Percentiles rank a stretch among this genome's conserved stretches.
Conservation (phyloP, 2,329 filamentous ascomycete genomes). For the Fonsecaea erecta region DNA sequence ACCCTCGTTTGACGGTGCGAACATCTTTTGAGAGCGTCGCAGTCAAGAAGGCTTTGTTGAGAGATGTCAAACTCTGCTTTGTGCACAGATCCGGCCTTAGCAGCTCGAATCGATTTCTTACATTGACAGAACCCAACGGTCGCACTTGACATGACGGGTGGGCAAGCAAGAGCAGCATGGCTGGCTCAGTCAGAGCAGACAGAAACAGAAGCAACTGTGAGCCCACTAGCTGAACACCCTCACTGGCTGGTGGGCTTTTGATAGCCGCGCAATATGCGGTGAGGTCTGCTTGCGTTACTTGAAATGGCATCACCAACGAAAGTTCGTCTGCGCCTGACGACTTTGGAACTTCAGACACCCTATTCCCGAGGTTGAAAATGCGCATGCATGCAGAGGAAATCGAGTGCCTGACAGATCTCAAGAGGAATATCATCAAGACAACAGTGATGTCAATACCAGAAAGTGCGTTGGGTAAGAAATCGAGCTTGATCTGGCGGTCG, state of each 20-base stretch:
- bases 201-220: constrained; percentile 14
- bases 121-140: constrained; percentile 29
- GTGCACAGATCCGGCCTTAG: constrained; percentile 21
- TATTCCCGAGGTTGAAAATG: neutral
- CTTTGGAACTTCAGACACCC: neutral
- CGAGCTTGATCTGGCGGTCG: constrained; percentile 4
- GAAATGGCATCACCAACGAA: constrained; percentile 16
- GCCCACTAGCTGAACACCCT: neutral
- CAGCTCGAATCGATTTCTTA: constrained; percentile 29
- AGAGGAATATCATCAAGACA: neutral
- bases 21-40: constrained; percentile 8
- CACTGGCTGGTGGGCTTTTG: neutral
- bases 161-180: constrained; percentile 29
- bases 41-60: neutral
- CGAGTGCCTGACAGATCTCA: constrained; percentile 5
- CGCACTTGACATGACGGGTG: constrained; percentile 14
- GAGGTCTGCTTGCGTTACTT: constrained; percentile 5
- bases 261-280: constrained; percentile 4
- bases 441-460: constrained; percentile 4
- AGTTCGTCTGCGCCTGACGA: neutral
- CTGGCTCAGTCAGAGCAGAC: constrained; percentile 31
- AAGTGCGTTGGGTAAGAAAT: constrained; percentile 5
- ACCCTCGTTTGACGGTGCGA: constrained; percentile 26
- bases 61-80: neutral
- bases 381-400: neutral